Conservation (phyloP, 495 filamentous ascomycete genomes). For the Penicillium simplicissimum region DNA sequence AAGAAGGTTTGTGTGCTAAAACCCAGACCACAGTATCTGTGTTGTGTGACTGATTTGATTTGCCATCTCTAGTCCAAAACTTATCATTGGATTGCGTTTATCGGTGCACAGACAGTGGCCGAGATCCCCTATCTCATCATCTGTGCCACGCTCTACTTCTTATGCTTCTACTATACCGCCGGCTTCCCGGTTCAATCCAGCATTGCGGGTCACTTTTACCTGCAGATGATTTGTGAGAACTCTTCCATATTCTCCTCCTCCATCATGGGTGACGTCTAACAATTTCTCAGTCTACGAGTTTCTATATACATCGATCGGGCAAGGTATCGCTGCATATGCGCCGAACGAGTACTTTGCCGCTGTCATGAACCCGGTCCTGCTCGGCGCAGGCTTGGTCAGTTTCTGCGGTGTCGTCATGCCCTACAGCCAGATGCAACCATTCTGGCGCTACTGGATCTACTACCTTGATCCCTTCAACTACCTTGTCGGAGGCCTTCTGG, state of each 20-base stretch:
- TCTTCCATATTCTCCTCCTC: background rate
- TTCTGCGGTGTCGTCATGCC: slow-evolving; percentile 60
- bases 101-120: slow-evolving; percentile 48
- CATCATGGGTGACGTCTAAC: slow-evolving; percentile 1
- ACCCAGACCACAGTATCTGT: slow-evolving; percentile 55
- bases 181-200: slow-evolving; percentile 46
- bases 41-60: slow-evolving; percentile 36
- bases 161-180: slow-evolving; percentile 60
- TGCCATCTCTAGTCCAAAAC: slow-evolving; percentile 63
- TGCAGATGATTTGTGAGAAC: slow-evolving; percentile 50
- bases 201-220: slow-evolving; percentile 49
- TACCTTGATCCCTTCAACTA: slow-evolving; percentile 59
- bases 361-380: slow-evolving; percentile 52
- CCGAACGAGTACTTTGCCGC: slow-evolving; percentile 57
- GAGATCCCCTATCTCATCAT: slow-evolving; percentile 63
- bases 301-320: slow-evolving; percentile 45
- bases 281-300: slow-evolving; percentile 45
- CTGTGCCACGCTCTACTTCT: slow-evolving; percentile 57
- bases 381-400: slow-evolving; percentile 52
- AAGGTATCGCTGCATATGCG: slow-evolving; percentile 54
- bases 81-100: slow-evolving; percentile 49
- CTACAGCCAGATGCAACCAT: slow-evolving; percentile 49
- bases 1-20: slow-evolving; percentile 57
- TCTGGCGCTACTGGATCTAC: slow-evolving; percentile 64
- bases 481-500: slow-evolving; percentile 50